These are phyloP conservation scores for Solanum chacoense DNA, from an alignment of 305 asterid species.

Conservation along the genomic window DNA sequence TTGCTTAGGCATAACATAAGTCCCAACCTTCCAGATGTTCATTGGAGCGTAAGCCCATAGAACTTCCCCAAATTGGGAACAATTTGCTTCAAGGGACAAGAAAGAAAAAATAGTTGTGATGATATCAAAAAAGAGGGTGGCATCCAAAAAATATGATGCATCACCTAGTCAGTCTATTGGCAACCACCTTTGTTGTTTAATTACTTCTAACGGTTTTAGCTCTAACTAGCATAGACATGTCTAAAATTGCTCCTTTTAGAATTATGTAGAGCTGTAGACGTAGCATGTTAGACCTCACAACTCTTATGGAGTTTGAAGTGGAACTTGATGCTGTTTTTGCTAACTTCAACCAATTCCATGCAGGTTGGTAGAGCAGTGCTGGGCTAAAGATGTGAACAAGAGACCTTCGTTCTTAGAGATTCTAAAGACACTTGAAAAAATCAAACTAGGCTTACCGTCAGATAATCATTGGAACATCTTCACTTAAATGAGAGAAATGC, in stretches of 20 bases:
- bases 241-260: not conserved
- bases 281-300: not conserved
- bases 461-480: slow-evolving; percentile 55
- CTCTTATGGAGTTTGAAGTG: not conserved
- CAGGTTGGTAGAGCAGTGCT: slow-evolving; percentile 53
- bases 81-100: not conserved
- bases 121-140: not conserved
- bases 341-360: not conserved
- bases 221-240: not conserved
- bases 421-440: slow-evolving; percentile 45
- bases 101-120: not conserved
- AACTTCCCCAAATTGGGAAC: not conserved
- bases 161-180: not conserved
- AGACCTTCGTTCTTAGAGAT: slow-evolving; percentile 68
- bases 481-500: not conserved
- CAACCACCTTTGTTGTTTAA: not conserved
- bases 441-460: slow-evolving; percentile 33
- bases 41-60: not conserved
- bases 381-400: slow-evolving; percentile 59
- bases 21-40: not conserved
- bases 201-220: not conserved
- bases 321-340: not conserved
- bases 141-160: not conserved
- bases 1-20: not conserved
- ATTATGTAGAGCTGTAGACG: not conserved